These are phyloP conservation scores for Parasarocladium wereldwijsianum DNA, from an alignment of 2,329 filamentous ascomycete genomes.

Conservation along the genomic window DNA sequence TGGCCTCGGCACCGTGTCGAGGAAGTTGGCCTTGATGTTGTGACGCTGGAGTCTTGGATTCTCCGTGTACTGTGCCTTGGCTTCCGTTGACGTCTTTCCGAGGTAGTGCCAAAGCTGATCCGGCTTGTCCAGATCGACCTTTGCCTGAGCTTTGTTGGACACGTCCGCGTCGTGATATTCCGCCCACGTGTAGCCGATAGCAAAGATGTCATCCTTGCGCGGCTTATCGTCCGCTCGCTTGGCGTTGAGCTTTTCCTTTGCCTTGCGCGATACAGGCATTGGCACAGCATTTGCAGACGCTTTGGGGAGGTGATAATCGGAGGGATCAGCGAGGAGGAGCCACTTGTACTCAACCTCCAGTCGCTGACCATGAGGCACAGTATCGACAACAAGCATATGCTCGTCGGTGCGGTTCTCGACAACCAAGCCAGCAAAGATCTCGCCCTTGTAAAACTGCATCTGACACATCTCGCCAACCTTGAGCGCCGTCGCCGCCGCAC, in stretches of 20 bases:
- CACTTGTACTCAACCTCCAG: conserved; percentile 78
- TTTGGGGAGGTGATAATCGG: conserved; percentile 58
- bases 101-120: conserved; percentile 84
- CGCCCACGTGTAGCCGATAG: conserved; percentile 56
- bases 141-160: conserved; percentile 44
- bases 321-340: conserved; percentile 56
- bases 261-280: conserved; percentile 48
- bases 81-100: conserved; percentile 73
- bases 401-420: conserved; percentile 70
- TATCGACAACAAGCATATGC: conserved; percentile 61
- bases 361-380: conserved; percentile 70
- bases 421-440: conserved; percentile 83
- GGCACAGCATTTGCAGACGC: conserved; percentile 59
- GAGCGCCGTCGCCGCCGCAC: conserved; percentile 52
- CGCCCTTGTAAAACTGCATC: conserved; percentile 66
- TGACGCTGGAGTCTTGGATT: conserved; percentile 45
- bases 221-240: conserved; percentile 47
- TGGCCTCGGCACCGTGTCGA: conserved; percentile 51
- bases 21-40: conserved; percentile 56
- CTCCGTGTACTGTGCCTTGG: conserved; percentile 81
- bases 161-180: conserved; percentile 59
- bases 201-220: conserved; percentile 50
- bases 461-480: conserved; percentile 68
- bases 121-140: conserved; percentile 56
- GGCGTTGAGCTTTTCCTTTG: conserved; percentile 53